Percentiles rank a stretch among this genome's conserved stretches.
phyloP scores from a whole-genome alignment of 495 filamentous ascomycete genomes.

The Chaetomium tenue region DNA sequence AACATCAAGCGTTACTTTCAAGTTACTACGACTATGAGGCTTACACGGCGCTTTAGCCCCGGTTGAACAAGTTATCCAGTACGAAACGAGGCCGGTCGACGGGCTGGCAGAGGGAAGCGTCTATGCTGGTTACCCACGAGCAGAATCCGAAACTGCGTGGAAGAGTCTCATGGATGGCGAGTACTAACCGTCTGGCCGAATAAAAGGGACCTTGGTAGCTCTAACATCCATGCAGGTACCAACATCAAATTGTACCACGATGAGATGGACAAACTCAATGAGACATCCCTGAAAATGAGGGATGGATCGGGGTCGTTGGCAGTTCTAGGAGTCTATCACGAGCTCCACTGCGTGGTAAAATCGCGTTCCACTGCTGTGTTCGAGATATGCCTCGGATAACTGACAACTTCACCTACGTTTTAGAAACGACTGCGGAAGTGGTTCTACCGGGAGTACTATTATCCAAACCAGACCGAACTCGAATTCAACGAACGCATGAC shows the following conservation, averaged over 20 bases:
- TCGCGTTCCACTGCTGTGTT: background rate
- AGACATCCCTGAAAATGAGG: background rate
- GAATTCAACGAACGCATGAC: background rate
- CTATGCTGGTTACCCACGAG: background rate
- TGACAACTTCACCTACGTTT: background rate
- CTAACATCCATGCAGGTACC: background rate
- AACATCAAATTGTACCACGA: background rate
- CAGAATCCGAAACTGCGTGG: background rate
- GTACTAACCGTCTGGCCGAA: no score
- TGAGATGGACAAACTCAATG: background rate
- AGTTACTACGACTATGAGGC: background rate
- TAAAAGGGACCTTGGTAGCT: no score
- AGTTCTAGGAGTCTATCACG: background rate
- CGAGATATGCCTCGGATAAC: background rate
- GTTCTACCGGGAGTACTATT: background rate
- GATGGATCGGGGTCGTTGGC: background rate
- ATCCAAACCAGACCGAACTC: background rate
- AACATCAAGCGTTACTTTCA: background rate
- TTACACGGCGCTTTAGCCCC: background rate
- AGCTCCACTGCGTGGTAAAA: background rate
- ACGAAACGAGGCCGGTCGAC: background rate
- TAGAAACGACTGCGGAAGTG: background rate
- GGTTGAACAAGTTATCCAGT: background rate
- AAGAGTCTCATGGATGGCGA: background rate
- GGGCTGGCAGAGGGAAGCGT: background rate